Evolutionary conservation across 768 basidiomycete genomes (phyloP).

Genomic region (Rickenella mellea): DNA sequence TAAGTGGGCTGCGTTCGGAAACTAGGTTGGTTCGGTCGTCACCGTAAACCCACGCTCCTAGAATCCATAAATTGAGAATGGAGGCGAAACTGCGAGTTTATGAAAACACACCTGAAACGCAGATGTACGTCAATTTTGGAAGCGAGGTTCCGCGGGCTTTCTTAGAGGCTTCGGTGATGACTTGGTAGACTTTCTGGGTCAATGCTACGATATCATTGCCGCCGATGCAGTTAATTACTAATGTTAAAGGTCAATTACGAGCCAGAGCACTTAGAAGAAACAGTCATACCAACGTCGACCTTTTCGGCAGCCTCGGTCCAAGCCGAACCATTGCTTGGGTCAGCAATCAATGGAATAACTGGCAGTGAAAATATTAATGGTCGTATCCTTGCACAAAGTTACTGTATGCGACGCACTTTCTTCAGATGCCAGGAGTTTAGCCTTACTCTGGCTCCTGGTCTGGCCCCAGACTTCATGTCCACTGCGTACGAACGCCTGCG

Average conservation of each 20-base stretch:
- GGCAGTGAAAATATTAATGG: not conserved
- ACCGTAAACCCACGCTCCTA: conserved; percentile 28
- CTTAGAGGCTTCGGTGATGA: conserved; percentile 15
- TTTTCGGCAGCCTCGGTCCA: conserved; percentile 20
- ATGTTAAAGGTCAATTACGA: not conserved
- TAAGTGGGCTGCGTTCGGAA: conserved; percentile 25
- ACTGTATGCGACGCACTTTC: conserved; percentile 24
- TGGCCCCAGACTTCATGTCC: conserved; percentile 39
- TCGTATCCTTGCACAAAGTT: not conserved
- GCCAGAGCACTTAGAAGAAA: not conserved
- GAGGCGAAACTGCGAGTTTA: no score
- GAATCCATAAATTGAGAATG: not conserved
- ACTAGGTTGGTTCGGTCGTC: conserved; percentile 23
- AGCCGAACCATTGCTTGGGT: conserved; percentile 11
- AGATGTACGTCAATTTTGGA: conserved; percentile 34
- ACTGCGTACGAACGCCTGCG: conserved; percentile 33
- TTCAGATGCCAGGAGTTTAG: conserved; percentile 23
- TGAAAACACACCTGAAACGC: conserved; percentile 25
- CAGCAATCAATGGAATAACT: conserved; percentile 29
- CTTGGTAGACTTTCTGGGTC: conserved; percentile 15
- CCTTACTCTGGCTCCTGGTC: conserved; percentile 28
- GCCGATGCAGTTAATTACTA: conserved; percentile 22
- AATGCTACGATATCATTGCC: conserved; percentile 12
- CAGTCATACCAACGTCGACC: conserved; percentile 17
- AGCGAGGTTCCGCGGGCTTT: conserved; percentile 18